phyloP scores from a whole-genome alignment of 345 rosid genomes.

The Litchi chinensis region DNA sequence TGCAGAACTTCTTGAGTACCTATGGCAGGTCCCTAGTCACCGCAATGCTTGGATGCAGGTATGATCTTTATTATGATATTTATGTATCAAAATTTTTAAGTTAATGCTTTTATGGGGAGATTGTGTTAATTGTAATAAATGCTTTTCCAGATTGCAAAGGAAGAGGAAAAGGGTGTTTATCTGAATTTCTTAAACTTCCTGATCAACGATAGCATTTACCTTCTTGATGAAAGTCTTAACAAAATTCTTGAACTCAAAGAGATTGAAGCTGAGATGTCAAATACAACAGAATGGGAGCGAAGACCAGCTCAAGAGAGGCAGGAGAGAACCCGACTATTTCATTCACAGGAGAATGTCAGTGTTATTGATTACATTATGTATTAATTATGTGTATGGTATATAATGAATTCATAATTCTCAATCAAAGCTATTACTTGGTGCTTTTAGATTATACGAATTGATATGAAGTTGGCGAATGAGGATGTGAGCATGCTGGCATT shows the following conservation, averaged over 20 bases:
- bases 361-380: neutral
- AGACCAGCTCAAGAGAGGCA: slow-evolving; percentile 97
- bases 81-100: slow-evolving; percentile 4
- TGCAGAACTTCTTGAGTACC: slow-evolving; percentile 95
- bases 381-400: neutral
- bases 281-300: slow-evolving; percentile 87
- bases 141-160: slow-evolving; percentile 86
- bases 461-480: slow-evolving; percentile 98
- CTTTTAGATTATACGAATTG: slow-evolving; percentile 83
- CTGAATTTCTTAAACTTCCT: slow-evolving; percentile 96
- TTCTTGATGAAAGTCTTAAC: slow-evolving; percentile 98
- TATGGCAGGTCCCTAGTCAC: slow-evolving; percentile 99
- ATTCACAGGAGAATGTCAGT: slow-evolving; percentile 92
- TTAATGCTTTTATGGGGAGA: slow-evolving; percentile 13
- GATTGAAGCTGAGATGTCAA: slow-evolving; percentile 95
- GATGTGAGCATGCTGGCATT: slow-evolving; percentile 93
- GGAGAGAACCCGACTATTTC: slow-evolving; percentile 91
- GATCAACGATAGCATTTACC: slow-evolving; percentile 96
- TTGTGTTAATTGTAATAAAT: slow-evolving; percentile 8
- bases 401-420: neutral
- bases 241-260: slow-evolving; percentile 93
- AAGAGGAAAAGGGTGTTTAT: slow-evolving; percentile 99
- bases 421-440: slow-evolving; percentile 11
- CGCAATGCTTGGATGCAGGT: slow-evolving; percentile 98
- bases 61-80: slow-evolving; percentile 17